Conservation (phyloP, 345 rosid species). For the Stellera chamaejasme region DNA sequence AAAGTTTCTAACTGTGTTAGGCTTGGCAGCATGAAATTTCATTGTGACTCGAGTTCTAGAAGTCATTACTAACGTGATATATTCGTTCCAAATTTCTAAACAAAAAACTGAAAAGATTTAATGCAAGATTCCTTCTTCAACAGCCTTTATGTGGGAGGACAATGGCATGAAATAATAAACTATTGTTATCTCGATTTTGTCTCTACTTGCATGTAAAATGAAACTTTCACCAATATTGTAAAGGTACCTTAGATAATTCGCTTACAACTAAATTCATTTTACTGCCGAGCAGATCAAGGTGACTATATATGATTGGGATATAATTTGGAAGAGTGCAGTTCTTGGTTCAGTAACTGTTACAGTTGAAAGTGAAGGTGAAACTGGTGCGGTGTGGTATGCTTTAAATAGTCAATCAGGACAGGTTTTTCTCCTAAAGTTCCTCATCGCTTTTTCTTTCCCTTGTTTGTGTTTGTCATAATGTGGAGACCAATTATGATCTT, state of each 20-base stretch:
- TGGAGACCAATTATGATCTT: conserved; percentile 13
- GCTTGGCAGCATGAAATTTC: too few species aligned
- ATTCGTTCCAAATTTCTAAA: too few species aligned
- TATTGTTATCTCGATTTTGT: too few species aligned
- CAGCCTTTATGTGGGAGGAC: too few species aligned
- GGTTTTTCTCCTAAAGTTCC: conserved; percentile 34
- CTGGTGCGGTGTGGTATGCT: conserved; percentile 80
- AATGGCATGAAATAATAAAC: too few species aligned
- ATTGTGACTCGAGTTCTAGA: too few species aligned
- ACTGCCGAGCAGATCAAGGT: conserved; percentile 61
- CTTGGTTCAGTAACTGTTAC: conserved; percentile 90
- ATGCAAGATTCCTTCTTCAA: too few species aligned
- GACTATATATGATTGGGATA: conserved; percentile 98
- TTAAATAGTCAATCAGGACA: conserved; percentile 93
- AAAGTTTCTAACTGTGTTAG: too few species aligned
- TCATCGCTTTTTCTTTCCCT: not conserved
- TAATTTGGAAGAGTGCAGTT: conserved; percentile 96
- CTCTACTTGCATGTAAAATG: too few species aligned
- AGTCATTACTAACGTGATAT: too few species aligned
- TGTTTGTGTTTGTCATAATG: conserved; percentile 5
- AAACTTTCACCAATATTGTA: too few species aligned
- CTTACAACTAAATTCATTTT: not conserved
- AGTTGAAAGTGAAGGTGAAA: conserved; percentile 87
- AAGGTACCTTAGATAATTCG: not conserved
- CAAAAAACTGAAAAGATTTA: too few species aligned